Evolutionary conservation across 2,329 filamentous ascomycete genomes (phyloP).

Genomic region (Aspergillus caelatus): DNA sequence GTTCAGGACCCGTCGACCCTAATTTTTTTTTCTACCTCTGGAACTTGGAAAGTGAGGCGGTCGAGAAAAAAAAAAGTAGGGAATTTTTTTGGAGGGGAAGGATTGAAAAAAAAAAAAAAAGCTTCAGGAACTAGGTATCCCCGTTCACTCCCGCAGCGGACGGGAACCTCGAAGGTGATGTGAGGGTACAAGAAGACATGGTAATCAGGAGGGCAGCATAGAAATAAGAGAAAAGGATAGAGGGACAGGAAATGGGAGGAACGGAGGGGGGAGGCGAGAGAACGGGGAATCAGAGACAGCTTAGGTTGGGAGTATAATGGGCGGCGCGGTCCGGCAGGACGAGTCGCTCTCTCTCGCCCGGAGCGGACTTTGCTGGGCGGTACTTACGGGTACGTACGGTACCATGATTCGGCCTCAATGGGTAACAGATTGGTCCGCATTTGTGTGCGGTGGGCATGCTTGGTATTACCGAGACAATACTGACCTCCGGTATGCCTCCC

Average conservation of each 20-base stretch:
- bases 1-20: conserved; percentile 16
- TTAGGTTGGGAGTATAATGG: conserved; percentile 28
- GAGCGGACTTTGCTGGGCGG: conserved; percentile 15
- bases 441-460: background rate
- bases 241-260: conserved; percentile 20
- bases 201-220: conserved; percentile 29
- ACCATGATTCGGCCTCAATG: background rate
- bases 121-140: conserved; percentile 36
- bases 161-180: conserved; percentile 40
- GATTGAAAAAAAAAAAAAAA: conserved; percentile 19
- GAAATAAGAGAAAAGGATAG: conserved; percentile 26
- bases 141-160: conserved; percentile 50
- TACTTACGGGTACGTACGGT: conserved; percentile 6
- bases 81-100: conserved; percentile 30
- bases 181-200: conserved; percentile 41
- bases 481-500: background rate
- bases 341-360: conserved; percentile 11
- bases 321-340: conserved; percentile 35
- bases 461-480: conserved; percentile 8
- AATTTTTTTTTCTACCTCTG: conserved; percentile 16
- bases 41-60: conserved; percentile 24
- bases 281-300: conserved; percentile 23
- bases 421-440: conserved; percentile 1
- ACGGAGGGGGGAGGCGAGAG: conserved; percentile 25
- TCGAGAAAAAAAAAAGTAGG: conserved; percentile 27